Conservation (phyloP, 805 yeast species). For the Candida piceae region DNA sequence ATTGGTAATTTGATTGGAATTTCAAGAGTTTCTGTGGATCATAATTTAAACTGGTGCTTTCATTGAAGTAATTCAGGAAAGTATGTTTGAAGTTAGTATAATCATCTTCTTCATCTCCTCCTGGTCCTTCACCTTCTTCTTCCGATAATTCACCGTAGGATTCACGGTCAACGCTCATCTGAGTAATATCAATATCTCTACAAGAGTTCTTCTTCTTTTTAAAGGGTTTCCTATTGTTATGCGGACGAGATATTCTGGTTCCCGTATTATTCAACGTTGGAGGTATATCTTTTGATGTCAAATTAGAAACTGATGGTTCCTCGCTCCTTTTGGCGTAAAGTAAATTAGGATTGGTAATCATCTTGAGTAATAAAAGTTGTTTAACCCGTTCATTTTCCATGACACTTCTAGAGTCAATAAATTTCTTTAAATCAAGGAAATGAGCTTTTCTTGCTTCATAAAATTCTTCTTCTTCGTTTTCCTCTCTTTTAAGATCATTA, state of each 20-base stretch:
- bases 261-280: no score
- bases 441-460: slow-evolving; percentile 2
- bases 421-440: slow-evolving; percentile 8
- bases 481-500: neutral
- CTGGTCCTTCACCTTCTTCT: neutral
- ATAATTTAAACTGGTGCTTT: slow-evolving; percentile 17
- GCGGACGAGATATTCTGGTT: no score
- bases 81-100: slow-evolving; percentile 16
- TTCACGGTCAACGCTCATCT: no score
- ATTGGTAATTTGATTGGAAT: slow-evolving; percentile 16
- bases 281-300: slow-evolving; percentile 4
- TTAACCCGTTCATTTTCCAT: slow-evolving; percentile 15
- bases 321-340: slow-evolving; percentile 5
- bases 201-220: no score
- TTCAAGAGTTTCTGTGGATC: slow-evolving; percentile 20
- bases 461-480: neutral
- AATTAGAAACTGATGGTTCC: slow-evolving; percentile 8
- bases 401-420: slow-evolving; percentile 9
- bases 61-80: slow-evolving; percentile 20
- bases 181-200: no score
- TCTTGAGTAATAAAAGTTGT: slow-evolving; percentile 22
- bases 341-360: slow-evolving; percentile 24
- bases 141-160: no score
- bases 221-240: no score
- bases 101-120: slow-evolving; percentile 3